Conservation (phyloP, 1,284 basidiomycete species). For the Exsudoporus floridanus region DNA sequence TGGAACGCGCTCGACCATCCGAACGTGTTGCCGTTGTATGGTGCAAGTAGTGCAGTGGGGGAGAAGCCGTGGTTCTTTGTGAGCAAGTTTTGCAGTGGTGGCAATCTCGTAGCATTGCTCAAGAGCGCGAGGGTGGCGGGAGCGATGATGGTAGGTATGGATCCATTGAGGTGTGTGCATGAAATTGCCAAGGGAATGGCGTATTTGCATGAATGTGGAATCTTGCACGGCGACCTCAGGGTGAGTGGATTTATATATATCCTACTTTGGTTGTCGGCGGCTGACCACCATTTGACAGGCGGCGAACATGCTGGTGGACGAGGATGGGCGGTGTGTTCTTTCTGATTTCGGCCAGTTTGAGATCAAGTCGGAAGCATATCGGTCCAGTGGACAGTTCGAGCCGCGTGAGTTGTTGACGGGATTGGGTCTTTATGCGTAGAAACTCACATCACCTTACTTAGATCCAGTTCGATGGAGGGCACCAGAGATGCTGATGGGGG, state of each 20-base stretch:
- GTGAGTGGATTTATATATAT: conserved; percentile 24
- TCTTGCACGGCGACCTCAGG: conserved; percentile 76
- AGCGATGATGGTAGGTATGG: conserved; percentile 30
- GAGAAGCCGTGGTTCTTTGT: conserved; percentile 71
- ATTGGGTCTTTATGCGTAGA: not conserved
- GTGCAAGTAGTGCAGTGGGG: conserved; percentile 57
- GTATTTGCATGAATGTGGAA: conserved; percentile 63
- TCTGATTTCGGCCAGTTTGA: conserved; percentile 79
- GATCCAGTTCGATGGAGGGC: conserved; percentile 72
- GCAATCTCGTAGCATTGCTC: conserved; percentile 41
- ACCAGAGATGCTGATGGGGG: conserved; percentile 67
- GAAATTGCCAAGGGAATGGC: conserved; percentile 77
- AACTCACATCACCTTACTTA: conserved; percentile 26
- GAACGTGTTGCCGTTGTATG: conserved; percentile 55
- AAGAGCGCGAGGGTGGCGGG: conserved; percentile 17
- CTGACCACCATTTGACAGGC: conserved; percentile 42
- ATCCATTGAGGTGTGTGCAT: conserved; percentile 58
- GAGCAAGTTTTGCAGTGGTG: conserved; percentile 57
- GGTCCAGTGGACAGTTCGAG: conserved; percentile 51
- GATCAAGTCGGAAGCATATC: conserved; percentile 68
- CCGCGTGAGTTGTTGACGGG: conserved; percentile 47
- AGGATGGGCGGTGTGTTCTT: conserved; percentile 63
- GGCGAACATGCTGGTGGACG: conserved; percentile 72
- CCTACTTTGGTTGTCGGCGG: not conserved
- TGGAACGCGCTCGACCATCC: conserved; percentile 54